phyloP scores from a whole-genome alignment of 306 rosid species.

The Astragalus membranaceus region DNA sequence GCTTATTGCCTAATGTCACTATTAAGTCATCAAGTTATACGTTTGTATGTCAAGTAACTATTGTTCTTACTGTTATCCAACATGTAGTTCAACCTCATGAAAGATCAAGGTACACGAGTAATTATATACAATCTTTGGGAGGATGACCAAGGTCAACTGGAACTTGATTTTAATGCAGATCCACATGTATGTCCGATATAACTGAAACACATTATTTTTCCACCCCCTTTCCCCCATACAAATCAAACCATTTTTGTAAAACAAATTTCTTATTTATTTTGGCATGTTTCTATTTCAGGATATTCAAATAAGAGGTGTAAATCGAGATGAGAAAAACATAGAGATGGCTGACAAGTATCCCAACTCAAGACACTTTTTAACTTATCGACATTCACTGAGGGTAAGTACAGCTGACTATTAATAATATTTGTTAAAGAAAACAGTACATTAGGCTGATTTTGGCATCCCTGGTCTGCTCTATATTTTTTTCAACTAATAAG shows the following conservation, averaged over 20 bases:
- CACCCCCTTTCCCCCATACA: not conserved
- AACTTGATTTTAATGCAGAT: slow-evolving; percentile 83
- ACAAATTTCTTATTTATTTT: not conserved
- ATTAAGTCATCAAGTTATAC: not conserved
- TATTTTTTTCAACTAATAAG: too few species aligned
- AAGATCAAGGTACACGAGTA: slow-evolving; percentile 76
- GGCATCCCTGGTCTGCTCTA: too few species aligned
- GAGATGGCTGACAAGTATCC: slow-evolving; percentile 81
- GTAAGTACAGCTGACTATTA: slow-evolving; percentile 31
- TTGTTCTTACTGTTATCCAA: slow-evolving; percentile 15
- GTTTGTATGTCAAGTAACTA: slow-evolving; percentile 16
- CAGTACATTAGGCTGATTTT: not conserved
- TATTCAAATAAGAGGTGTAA: slow-evolving; percentile 90
- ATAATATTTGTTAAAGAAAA: not conserved
- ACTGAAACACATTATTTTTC: not conserved
- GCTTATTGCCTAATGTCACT: not conserved
- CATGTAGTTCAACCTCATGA: slow-evolving; percentile 58
- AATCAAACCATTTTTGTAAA: not conserved
- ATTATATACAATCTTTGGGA: slow-evolving; percentile 96
- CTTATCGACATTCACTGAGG: slow-evolving; percentile 89
- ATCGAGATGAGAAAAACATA: slow-evolving; percentile 89
- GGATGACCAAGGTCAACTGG: slow-evolving; percentile 92
- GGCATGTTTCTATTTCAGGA: slow-evolving; percentile 44
- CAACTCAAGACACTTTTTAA: slow-evolving; percentile 81
- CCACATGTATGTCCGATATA: slow-evolving; percentile 56